phyloP scores from a whole-genome alignment of 805 yeast genomes.

The Sungouiozyma ichnusensis region DNA sequence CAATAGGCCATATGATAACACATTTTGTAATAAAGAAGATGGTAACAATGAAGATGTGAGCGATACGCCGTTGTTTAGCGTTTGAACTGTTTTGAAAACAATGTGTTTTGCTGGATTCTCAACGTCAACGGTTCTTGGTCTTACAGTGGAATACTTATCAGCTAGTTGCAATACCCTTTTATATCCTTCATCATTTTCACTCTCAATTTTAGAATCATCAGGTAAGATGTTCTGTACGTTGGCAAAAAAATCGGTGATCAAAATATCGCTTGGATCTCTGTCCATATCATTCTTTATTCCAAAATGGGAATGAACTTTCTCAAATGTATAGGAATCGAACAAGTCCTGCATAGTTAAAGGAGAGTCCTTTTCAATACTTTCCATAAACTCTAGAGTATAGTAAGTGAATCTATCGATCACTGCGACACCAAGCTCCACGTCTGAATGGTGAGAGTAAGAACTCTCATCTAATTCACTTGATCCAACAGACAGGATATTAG shows the following conservation, averaged over 20 bases:
- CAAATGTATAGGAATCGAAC: slow-evolving; percentile 75
- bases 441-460: slow-evolving; percentile 93
- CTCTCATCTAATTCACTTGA: slow-evolving; percentile 81
- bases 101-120: background rate
- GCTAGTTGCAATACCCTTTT: background rate
- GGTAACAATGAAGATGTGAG: background rate
- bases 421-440: slow-evolving; percentile 92
- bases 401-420: slow-evolving; percentile 95
- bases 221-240: slow-evolving; percentile 71
- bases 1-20: background rate
- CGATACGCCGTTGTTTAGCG: background rate
- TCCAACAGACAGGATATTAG: slow-evolving; percentile 87
- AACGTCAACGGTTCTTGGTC: background rate
- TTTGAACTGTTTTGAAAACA: background rate
- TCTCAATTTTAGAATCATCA: slow-evolving; percentile 28
- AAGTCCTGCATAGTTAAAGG: slow-evolving; percentile 68
- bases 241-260: slow-evolving; percentile 89
- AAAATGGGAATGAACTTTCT: slow-evolving; percentile 79
- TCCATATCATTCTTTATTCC: slow-evolving; percentile 80
- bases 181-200: background rate
- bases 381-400: slow-evolving; percentile 80
- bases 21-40: background rate
- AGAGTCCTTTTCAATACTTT: slow-evolving; percentile 67
- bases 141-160: background rate
- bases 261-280: slow-evolving; percentile 50